Base-by-base conservation (phyloP, 2,329 filamentous ascomycete genomes). In the Chaetothyriales sp. region DNA sequence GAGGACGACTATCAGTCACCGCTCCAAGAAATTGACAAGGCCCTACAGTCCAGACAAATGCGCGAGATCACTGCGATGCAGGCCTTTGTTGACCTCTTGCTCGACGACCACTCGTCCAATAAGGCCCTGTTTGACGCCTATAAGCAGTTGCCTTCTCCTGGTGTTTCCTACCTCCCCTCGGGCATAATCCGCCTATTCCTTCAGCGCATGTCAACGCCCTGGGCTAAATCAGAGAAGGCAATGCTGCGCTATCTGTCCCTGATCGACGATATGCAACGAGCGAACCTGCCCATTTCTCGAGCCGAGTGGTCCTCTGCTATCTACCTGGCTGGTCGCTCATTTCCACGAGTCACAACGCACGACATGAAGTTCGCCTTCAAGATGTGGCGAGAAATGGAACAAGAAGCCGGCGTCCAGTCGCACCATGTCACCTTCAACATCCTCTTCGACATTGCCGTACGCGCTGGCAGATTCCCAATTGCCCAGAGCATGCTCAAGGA, bases 321-420 rank as follows among this genome's bases (percentile, higher is more conserved):
- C 48, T 77, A 83, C 18, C 84, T 93, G 61, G 84, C 85, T 8
- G 82, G 83, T 39, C 80, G 83, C 51, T 87, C 84, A 59, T 79
- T 83, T 56, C 72, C 76, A 7, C 44, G 44, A 15, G 19, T 20
- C 18, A 20, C 43, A 15, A 45, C 43, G 4, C 19, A 45, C 43
- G 76, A 88, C 64, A 66, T 86, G 44, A 72, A 85, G 65, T 75
- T 79, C 4, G 81, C 86, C 0, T 71, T 98, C 45, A 76, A 79
- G 46, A 67, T 93, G 20, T 98, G 90, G 89, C 80, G 78, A 57
- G 81, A 92, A 60, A 96, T 96, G 88, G 92, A 98, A 66, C 74
- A 77, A 46, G 70, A 79, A 3, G 80, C 81, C 1, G 75, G 77
- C 1, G 65, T 87, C 12, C 69, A 70, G 57, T 81, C 77, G 36